phyloP scores from a whole-genome alignment of 2,329 filamentous ascomycete genomes.

The Polytolypa hystricis region DNA sequence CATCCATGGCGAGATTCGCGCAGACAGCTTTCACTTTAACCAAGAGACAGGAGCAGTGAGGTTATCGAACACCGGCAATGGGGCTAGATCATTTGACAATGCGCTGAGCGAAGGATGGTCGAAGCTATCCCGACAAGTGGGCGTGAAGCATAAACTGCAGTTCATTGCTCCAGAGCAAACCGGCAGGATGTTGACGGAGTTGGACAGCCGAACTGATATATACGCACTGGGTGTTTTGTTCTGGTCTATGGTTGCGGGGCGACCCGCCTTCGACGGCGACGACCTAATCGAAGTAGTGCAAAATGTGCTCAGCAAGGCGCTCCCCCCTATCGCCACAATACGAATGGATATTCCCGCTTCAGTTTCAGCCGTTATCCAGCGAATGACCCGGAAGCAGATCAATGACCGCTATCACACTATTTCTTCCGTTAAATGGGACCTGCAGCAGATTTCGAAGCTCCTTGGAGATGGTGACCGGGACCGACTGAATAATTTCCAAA shows the following conservation, averaged over 20 bases:
- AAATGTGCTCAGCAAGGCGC: conserved; percentile 67
- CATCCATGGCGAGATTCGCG: conserved; percentile 82
- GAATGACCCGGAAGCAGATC: conserved; percentile 83
- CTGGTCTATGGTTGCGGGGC: conserved; percentile 72
- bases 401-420: conserved; percentile 82
- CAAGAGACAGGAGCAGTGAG: conserved; percentile 59
- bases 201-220: conserved; percentile 84
- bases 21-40: conserved; percentile 84
- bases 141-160: conserved; percentile 77
- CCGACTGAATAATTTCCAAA: conserved; percentile 60
- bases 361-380: conserved; percentile 72
- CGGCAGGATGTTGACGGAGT: conserved; percentile 81
- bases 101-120: conserved; percentile 84
- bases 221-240: conserved; percentile 85
- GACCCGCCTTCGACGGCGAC: conserved; percentile 66
- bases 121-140: conserved; percentile 66
- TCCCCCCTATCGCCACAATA: conserved; percentile 64
- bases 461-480: conserved; percentile 63
- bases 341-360: conserved; percentile 77
- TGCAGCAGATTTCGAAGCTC: conserved; percentile 61
- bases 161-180: conserved; percentile 95
- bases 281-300: conserved; percentile 85
- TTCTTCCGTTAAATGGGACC: conserved; percentile 72
- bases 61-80: conserved; percentile 76
- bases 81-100: conserved; percentile 79